Percentiles rank a stretch among this genome's conserved stretches.
Evolutionary conservation across 2,329 filamentous ascomycete species (phyloP).

Genomic region (Scedosporium dehoogii): DNA sequence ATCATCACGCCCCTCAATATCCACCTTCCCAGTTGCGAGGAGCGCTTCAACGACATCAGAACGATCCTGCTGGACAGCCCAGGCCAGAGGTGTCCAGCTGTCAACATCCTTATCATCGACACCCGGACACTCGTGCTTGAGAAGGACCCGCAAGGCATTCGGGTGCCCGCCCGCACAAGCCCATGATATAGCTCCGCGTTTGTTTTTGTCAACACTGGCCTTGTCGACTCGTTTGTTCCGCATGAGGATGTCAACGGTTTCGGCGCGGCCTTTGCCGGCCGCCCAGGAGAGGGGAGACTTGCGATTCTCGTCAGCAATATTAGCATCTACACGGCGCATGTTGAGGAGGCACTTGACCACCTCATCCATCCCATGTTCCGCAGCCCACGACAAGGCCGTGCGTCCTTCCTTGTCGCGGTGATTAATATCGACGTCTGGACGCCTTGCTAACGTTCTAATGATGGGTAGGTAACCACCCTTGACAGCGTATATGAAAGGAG

Average conservation of each 20-base stretch:
- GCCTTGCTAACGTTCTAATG: slow-evolving; percentile 14
- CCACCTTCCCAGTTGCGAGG: slow-evolving; percentile 17
- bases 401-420: slow-evolving; percentile 20
- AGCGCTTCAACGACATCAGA: slow-evolving; percentile 19
- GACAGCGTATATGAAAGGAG: slow-evolving; percentile 22
- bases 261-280: slow-evolving; percentile 16
- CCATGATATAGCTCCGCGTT: slow-evolving; percentile 22
- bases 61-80: slow-evolving; percentile 18
- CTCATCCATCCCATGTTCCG: slow-evolving; percentile 17
- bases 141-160: slow-evolving; percentile 17
- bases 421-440: slow-evolving; percentile 17
- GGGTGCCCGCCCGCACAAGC: slow-evolving; percentile 16
- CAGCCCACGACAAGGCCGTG: slow-evolving; percentile 24
- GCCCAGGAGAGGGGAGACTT: slow-evolving; percentile 22
- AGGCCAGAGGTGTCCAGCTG: slow-evolving; percentile 25
- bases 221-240: slow-evolving; percentile 16
- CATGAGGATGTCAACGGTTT: slow-evolving; percentile 16
- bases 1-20: slow-evolving; percentile 19
- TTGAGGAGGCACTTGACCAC: slow-evolving; percentile 16
- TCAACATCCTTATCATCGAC: slow-evolving; percentile 21
- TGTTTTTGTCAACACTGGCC: slow-evolving; percentile 17
- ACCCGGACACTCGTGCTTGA: slow-evolving; percentile 18
- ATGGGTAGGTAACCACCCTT: slow-evolving; percentile 16
- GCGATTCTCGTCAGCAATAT: slow-evolving; percentile 18
- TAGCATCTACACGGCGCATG: slow-evolving; percentile 15